These are phyloP conservation scores for Suillus clintonianus DNA, from an alignment of 768 basidiomycete species.

Conservation along the genomic window DNA sequence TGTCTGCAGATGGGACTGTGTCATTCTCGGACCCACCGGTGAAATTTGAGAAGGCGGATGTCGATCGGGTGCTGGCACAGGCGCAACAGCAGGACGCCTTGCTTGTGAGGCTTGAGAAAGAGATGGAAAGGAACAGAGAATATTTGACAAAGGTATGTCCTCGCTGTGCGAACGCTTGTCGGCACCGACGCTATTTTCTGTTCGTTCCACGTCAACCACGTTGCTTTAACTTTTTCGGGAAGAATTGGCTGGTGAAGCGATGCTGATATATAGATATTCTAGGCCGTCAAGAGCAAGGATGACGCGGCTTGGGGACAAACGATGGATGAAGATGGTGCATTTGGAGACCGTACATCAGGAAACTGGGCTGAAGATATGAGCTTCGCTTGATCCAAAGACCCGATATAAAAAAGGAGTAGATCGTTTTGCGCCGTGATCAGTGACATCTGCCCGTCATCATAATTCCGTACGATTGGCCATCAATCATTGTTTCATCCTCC, in stretches of 20 bases:
- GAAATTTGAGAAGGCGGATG: conserved; percentile 58
- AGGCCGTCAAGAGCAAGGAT: conserved; percentile 34
- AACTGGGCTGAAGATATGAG: conserved; percentile 29
- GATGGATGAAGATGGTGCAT: conserved; percentile 28
- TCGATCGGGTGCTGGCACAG: conserved; percentile 57
- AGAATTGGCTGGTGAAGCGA: neutral
- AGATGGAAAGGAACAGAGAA: conserved; percentile 64
- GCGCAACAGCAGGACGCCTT: conserved; percentile 48
- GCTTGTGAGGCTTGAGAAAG: conserved; percentile 24
- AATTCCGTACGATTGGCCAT: neutral
- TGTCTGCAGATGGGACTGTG: conserved; percentile 70
- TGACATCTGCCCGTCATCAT: neutral
- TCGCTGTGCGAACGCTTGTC: neutral
- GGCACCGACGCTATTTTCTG: neutral
- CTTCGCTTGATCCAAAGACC: conserved; percentile 12
- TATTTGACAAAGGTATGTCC: conserved; percentile 66
- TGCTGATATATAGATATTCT: conserved; percentile 1
- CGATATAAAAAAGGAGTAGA: neutral
- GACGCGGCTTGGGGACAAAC: conserved; percentile 23
- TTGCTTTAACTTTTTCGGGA: neutral
- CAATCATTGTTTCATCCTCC: neutral
- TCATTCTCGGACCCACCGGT: conserved; percentile 68
- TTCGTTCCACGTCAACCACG: neutral
- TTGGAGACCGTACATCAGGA: conserved; percentile 13
- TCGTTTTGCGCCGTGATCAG: neutral